These are phyloP conservation scores for Triticum timopheevii DNA, from an alignment of 176 grass and related monocot species.

Conservation along the genomic window DNA sequence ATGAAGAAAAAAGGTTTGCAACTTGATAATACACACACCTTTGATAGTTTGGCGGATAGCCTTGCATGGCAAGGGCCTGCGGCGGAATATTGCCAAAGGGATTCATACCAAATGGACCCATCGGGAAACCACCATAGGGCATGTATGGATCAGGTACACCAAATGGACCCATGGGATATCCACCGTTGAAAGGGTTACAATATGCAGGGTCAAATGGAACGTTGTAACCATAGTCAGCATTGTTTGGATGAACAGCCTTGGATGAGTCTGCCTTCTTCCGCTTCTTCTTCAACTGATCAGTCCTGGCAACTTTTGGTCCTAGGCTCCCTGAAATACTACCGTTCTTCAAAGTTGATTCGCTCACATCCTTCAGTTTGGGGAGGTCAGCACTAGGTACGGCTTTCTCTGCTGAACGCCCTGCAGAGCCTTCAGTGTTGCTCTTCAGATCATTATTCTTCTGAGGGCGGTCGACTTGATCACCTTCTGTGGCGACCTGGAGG, in stretches of 20 bases:
- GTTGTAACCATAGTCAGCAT: conserved; percentile 31
- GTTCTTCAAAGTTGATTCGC: conserved; percentile 13
- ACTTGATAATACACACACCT: conserved; percentile 24
- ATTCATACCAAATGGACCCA: conserved; percentile 22
- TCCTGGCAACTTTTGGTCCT: neutral
- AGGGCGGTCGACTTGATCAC: neutral
- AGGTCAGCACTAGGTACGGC: conserved; percentile 6
- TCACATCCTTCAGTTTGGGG: conserved; percentile 23
- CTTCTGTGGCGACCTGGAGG: conserved; percentile 3
- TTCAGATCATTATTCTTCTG: conserved; percentile 18
- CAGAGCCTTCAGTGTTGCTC: conserved; percentile 42
- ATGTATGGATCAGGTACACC: conserved; percentile 37
- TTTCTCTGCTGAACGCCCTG: conserved; percentile 22
- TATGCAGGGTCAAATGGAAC: conserved; percentile 34
- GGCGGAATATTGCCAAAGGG: conserved; percentile 16
- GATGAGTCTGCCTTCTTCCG: conserved; percentile 33
- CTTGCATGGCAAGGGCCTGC: conserved; percentile 26
- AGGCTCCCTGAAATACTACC: conserved; percentile 12
- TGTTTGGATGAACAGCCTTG: conserved; percentile 19
- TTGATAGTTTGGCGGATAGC: conserved; percentile 27
- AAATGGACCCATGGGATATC: conserved; percentile 22
- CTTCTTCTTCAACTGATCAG: conserved; percentile 41
- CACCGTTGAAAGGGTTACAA: conserved; percentile 37
- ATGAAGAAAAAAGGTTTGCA: neutral
- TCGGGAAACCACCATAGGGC: conserved; percentile 29